Conservation (phyloP, 345 rosid genomes). For the Luvunga scandens region DNA sequence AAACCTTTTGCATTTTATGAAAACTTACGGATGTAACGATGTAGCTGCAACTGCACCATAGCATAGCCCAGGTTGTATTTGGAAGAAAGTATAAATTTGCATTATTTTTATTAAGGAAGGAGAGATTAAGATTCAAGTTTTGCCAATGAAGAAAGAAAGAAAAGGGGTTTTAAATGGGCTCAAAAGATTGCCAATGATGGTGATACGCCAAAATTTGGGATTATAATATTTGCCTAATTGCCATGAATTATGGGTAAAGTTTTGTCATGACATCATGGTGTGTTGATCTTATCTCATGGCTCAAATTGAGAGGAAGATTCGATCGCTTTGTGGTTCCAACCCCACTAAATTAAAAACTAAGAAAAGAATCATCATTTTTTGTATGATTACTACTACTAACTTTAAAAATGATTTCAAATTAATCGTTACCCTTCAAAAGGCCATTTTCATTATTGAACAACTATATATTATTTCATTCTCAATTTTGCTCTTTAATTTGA, state of each 20-base stretch:
- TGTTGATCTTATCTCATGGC: conserved; percentile 23
- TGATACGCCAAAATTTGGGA: conserved; percentile 10
- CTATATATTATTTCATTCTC: not conserved
- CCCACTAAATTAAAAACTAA: not conserved
- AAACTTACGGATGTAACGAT: too few relatives aligned
- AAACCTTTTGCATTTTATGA: too few relatives aligned
- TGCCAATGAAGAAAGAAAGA: conserved; percentile 2
- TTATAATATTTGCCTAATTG: not conserved
- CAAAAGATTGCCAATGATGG: conserved; percentile 12
- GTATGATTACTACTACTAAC: not conserved
- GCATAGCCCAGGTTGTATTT: too few relatives aligned
- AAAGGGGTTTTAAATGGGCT: not conserved
- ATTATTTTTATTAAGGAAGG: not conserved
- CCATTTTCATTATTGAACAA: not conserved
- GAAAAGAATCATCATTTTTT: not conserved
- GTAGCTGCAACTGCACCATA: too few relatives aligned
- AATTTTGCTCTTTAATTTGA: not conserved
- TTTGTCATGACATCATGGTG: conserved; percentile 27
- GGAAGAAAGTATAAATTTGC: not conserved
- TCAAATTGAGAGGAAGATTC: conserved; percentile 8
- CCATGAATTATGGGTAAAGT: conserved; percentile 34
- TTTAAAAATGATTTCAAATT: not conserved
- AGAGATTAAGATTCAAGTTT: conserved; percentile 25
- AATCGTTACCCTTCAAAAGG: not conserved
- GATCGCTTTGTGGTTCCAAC: not conserved